A percentile compares a stretch with the other conserved stretches of the same genome.
phyloP scores from a whole-genome alignment of 306 rosid genomes.

The Senna siamea region DNA sequence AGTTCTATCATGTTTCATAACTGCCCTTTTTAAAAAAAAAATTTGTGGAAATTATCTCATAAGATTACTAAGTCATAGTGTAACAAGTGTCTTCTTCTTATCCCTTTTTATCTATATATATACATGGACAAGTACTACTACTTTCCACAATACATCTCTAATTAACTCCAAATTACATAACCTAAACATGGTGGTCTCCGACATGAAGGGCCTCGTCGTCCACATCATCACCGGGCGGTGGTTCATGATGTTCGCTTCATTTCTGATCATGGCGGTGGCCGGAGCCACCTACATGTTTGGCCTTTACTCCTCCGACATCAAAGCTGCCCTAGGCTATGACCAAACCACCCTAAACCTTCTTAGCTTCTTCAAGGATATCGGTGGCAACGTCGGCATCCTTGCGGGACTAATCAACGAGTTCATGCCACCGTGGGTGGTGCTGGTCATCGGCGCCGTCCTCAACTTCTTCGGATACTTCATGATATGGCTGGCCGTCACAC shows the following conservation, averaged over 20 bases:
- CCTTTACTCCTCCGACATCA: constrained; percentile 67
- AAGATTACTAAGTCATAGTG: too few species aligned
- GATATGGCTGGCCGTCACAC: constrained; percentile 68
- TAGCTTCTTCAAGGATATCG: constrained; percentile 86
- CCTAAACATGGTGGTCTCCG: constrained; percentile 4
- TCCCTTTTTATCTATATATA: too few species aligned
- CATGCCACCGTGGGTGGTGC: constrained; percentile 65
- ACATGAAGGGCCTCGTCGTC: constrained; percentile 37
- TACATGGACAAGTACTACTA: too few species aligned
- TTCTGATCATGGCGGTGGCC: constrained; percentile 70
- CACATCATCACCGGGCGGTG: constrained; percentile 67
- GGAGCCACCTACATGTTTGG: constrained; percentile 88
- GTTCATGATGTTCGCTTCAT: constrained; percentile 75
- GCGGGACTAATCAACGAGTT: constrained; percentile 78
- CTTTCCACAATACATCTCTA: too few species aligned
- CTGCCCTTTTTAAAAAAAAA: too few species aligned
- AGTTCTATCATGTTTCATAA: too few species aligned
- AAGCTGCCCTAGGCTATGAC: constrained; percentile 64
- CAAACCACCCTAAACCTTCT: constrained; percentile 78
- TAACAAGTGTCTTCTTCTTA: too few species aligned
- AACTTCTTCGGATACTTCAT: constrained; percentile 79
- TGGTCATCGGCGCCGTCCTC: constrained; percentile 52
- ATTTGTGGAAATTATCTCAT: too few species aligned
- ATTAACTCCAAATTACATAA: too few species aligned
- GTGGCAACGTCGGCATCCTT: constrained; percentile 68